Base-by-base conservation (phyloP, 345 rosid genomes). In the Moringa oleifera region DNA sequence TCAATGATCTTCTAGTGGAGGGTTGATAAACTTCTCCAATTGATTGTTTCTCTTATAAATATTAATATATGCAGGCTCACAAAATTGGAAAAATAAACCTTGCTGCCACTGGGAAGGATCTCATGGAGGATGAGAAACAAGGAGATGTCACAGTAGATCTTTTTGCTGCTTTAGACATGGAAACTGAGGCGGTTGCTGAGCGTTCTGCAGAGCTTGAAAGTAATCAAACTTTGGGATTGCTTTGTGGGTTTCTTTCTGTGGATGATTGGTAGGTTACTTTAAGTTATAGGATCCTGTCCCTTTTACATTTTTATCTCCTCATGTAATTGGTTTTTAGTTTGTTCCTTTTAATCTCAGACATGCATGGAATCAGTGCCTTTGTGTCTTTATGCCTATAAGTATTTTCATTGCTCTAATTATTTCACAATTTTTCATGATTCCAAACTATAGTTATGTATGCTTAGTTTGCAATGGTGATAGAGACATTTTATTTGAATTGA, bases 61-160 rank as follows among this genome's bases (percentile, higher is more conserved):
- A 5, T 41, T 15, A 49, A 37, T 45, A 50, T 72, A 15, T 75
- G 70, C 75, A 91, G 99, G 99, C 99, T 68, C 87, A 89, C 75
- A 95, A 89, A 79, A 91, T 95, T 66, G 99, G 99, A 51, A 91
- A 79, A 75, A 91, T 95, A 80, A 95, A 95, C 75, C 93, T 95
- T 58, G 99, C 99, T 76, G 99, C 99, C 49, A 91, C 88, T 49
- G 99, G 99, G 68, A 95, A 89, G 81, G 99, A 95, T 81, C 93
- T 95, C 68, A 90, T 94, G 97, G 99, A 95, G 64, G 99, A 95
- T 41, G 99, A 95, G 73, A 95, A 95, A 64, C 99, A 79, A 80
- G 99, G 88, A 76, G 97, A 95, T 76, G 91, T 95, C 61, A 86
- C 87, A 6, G 55, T 89, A 66, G 99, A 95, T 81, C 90, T 91